Evolutionary conservation across 257 asterid genomes (phyloP).

Genomic region (Marsdenia floribunda): DNA sequence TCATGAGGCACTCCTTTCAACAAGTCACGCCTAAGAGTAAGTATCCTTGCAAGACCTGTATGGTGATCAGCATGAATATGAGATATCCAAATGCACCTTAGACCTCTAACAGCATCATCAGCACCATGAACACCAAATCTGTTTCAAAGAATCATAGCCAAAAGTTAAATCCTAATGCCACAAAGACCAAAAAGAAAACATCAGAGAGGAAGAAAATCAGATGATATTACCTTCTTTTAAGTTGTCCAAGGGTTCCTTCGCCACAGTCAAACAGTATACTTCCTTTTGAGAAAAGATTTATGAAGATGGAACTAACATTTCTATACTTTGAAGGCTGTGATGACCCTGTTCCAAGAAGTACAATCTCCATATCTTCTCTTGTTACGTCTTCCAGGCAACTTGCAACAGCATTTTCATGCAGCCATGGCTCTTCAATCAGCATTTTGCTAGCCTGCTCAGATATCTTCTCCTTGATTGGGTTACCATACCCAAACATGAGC

Average conservation of each 20-base stretch:
- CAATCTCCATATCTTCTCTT: slow-evolving; percentile 85
- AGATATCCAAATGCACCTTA: slow-evolving; percentile 89
- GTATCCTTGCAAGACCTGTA: slow-evolving; percentile 92
- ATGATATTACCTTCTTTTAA: slow-evolving; percentile 64
- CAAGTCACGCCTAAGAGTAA: slow-evolving; percentile 66
- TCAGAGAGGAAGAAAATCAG: background rate
- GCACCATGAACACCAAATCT: slow-evolving; percentile 85
- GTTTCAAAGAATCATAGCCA: slow-evolving; percentile 11
- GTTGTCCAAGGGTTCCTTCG: slow-evolving; percentile 95
- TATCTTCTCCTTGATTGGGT: slow-evolving; percentile 16
- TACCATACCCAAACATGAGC: slow-evolving; percentile 35
- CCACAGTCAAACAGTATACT: slow-evolving; percentile 85
- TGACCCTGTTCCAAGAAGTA: slow-evolving; percentile 97
- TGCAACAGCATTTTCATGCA: slow-evolving; percentile 48
- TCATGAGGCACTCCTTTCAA: slow-evolving; percentile 60
- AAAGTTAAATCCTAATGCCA: background rate
- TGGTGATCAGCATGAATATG: slow-evolving; percentile 99
- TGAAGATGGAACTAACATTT: slow-evolving; percentile 81
- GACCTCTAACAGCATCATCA: slow-evolving; percentile 63
- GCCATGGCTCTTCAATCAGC: slow-evolving; percentile 74
- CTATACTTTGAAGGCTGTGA: slow-evolving; percentile 99
- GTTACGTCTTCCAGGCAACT: slow-evolving; percentile 67
- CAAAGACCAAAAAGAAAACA: slow-evolving; percentile 3
- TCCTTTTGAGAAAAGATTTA: slow-evolving; percentile 83
- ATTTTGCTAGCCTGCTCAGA: slow-evolving; percentile 13